Evolutionary conservation across 192 early-diverging fungal species (phyloP).

Genomic region (Mycoemilia scoparia): DNA sequence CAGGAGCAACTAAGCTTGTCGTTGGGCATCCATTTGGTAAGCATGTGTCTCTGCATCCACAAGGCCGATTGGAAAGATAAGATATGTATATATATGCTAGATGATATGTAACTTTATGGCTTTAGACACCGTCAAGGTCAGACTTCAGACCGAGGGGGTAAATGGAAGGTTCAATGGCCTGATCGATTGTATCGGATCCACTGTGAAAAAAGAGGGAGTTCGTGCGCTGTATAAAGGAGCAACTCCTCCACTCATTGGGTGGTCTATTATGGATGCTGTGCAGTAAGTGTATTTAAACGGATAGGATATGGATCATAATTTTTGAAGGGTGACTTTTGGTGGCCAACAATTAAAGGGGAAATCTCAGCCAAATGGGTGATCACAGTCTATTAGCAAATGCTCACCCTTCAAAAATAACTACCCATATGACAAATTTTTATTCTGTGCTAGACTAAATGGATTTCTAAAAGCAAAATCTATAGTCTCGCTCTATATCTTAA

Average conservation of each 20-base stretch:
- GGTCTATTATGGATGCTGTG: slow-evolving; percentile 68
- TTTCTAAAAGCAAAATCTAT: too few relatives aligned
- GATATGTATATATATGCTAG: not conserved
- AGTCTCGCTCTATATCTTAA: too few relatives aligned
- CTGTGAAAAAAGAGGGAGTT: slow-evolving; percentile 46
- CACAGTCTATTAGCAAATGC: too few relatives aligned
- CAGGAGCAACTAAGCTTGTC: slow-evolving; percentile 56
- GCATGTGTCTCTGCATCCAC: slow-evolving; percentile 15
- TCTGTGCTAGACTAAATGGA: too few relatives aligned
- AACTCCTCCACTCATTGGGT: slow-evolving; percentile 78
- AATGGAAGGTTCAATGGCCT: slow-evolving; percentile 56
- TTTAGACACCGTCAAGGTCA: slow-evolving; percentile 65
- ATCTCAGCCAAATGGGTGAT: too few relatives aligned
- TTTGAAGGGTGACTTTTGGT: too few relatives aligned
- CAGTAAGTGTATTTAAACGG: too few relatives aligned
- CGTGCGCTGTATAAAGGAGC: slow-evolving; percentile 84
- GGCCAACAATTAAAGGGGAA: too few relatives aligned
- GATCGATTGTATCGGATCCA: slow-evolving; percentile 44
- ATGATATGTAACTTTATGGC: not conserved
- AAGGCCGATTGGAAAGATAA: too few relatives aligned
- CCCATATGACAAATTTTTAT: too few relatives aligned
- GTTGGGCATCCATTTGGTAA: slow-evolving; percentile 79
- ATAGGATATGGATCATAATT: too few relatives aligned
- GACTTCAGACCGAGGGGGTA: slow-evolving; percentile 50
- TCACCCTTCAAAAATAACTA: too few relatives aligned